Evolutionary conservation across 2,329 filamentous ascomycete species (phyloP), one percentile per base, ranked within the genome.

Genomic region (Clarireedia homoeocarpa): DNA sequence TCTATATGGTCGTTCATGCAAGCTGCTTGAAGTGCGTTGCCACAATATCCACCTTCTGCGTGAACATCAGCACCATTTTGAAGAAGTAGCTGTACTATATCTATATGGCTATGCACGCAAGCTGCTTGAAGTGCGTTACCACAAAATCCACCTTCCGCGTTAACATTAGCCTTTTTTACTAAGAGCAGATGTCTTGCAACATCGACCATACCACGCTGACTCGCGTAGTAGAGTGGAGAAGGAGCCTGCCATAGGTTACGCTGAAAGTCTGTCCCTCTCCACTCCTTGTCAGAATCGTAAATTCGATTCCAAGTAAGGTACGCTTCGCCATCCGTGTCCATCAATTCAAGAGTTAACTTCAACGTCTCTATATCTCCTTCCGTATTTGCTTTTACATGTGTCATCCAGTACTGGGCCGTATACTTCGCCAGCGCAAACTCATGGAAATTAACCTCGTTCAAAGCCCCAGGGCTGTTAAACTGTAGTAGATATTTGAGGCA

Each of bases 401-500:
- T 24, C 14, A 53, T 20, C 23, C 54, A 57, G 38, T 56, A 40
- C 42, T 40, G 10, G 17, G 54, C 62, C 7, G 48, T 47, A 48
- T 56, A 56, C 15, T 26, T 24, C n/a, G 54, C 54, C 12, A 56
- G 20, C 6, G 48, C 40, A 39, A 38, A 62, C 44, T 42, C 34
- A 51, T 52, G 4, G 58, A 59, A 27, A 42, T 7, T 27, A 34
- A 51, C 27, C 57, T 48, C 24, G 27, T 48, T 26, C 24, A 26
- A 26, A 30, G 27, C 27, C 6, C 20, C 17, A 14, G n/a, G 6
- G n/a, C 27, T 1, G 12, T 56, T 42, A 6, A 52, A 30, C 9
- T 56, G 48, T 34, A 30, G 23, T n/a, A 56, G 15, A 26, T 52
- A 52, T 48, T 17, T n/a, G 14, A 68, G 55, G 50, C 66, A 67